These are phyloP conservation scores for Cucumis sativus DNA, from an alignment of 306 rosid species.

Conservation along the genomic window DNA sequence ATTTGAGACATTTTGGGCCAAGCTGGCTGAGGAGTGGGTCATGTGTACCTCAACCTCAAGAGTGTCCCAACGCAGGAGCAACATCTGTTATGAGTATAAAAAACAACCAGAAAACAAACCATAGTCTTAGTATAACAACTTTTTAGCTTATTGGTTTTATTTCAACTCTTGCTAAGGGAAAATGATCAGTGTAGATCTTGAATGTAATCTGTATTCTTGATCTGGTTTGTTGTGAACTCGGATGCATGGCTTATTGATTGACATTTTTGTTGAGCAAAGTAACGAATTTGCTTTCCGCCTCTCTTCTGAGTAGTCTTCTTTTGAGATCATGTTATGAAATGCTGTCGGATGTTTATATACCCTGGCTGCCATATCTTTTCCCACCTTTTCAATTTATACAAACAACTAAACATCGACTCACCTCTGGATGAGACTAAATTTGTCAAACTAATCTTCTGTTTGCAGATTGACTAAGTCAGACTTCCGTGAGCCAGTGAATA, in stretches of 20 bases:
- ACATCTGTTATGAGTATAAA: not conserved
- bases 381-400: not conserved
- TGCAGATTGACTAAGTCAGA: constrained; percentile 90
- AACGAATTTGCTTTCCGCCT: not conserved
- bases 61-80: too few relatives aligned
- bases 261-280: not conserved
- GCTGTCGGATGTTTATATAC: not conserved
- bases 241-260: not conserved
- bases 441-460: not conserved
- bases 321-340: not conserved
- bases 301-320: not conserved
- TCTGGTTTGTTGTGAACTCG: not conserved
- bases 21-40: not conserved
- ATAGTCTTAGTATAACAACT: not conserved
- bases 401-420: not conserved
- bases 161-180: not conserved
- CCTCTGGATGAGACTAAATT: not conserved
- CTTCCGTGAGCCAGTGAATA: constrained; percentile 90
- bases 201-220: not conserved
- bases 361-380: not conserved
- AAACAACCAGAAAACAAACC: not conserved
- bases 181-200: not conserved
- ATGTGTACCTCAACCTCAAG: too few relatives aligned
- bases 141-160: not conserved
- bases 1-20: not conserved